These are phyloP conservation scores for Psilocybe cyanescens DNA, from an alignment of 768 basidiomycete genomes.

Conservation along the genomic window DNA sequence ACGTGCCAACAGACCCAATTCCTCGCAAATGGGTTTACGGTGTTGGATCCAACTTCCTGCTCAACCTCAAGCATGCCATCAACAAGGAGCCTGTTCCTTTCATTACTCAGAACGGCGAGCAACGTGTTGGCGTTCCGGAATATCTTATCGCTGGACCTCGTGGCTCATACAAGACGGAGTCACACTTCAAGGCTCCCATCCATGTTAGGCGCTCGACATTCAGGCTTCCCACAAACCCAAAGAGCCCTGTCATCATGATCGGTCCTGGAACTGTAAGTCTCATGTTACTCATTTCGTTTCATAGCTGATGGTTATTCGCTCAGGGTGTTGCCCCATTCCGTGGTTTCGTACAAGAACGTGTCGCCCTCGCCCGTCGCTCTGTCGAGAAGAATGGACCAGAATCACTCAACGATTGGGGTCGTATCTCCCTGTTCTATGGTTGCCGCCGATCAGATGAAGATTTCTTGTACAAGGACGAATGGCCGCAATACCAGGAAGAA, in stretches of 20 bases:
- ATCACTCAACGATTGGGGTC: slow-evolving; percentile 94
- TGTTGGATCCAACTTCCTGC: slow-evolving; percentile 92
- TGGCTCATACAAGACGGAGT: slow-evolving; percentile 74
- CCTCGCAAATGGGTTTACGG: slow-evolving; percentile 78
- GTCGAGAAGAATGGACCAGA: slow-evolving; percentile 95
- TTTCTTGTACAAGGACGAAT: slow-evolving; percentile 94
- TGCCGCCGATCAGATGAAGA: slow-evolving; percentile 90
- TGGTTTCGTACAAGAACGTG: slow-evolving; percentile 97
- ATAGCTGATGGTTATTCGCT: slow-evolving; percentile 11
- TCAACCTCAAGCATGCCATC: slow-evolving; percentile 85
- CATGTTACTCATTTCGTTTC: neutral
- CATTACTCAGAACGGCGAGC: slow-evolving; percentile 36
- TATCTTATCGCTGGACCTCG: slow-evolving; percentile 94
- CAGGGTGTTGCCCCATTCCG: slow-evolving; percentile 99
- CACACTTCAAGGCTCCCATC: slow-evolving; percentile 83
- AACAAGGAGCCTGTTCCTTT: slow-evolving; percentile 60
- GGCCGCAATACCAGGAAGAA: slow-evolving; percentile 85
- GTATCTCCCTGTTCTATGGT: slow-evolving; percentile 94
- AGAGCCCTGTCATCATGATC: slow-evolving; percentile 98
- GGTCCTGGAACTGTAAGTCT: slow-evolving; percentile 93
- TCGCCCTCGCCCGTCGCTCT: slow-evolving; percentile 92
- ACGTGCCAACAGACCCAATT: slow-evolving; percentile 54
- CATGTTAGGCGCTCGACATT: slow-evolving; percentile 97
- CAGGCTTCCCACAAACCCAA: slow-evolving; percentile 95
- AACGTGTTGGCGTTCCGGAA: slow-evolving; percentile 53